These are phyloP conservation scores for Magnaporthiopsis poae DNA, from an alignment of 2,329 filamentous ascomycete species.

Conservation along the genomic window DNA sequence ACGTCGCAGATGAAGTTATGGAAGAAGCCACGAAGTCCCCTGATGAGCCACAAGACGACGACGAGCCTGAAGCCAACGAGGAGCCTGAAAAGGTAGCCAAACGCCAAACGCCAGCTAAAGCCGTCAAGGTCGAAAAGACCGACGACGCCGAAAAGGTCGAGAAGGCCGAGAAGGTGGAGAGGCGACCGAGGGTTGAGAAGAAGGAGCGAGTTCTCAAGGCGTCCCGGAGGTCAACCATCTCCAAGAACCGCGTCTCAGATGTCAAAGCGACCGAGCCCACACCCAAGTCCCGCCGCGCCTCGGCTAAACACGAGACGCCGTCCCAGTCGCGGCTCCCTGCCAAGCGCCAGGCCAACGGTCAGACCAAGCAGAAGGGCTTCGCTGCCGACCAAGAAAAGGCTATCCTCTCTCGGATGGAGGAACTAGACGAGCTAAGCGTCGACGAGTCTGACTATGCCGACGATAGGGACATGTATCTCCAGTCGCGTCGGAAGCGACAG, in stretches of 20 bases:
- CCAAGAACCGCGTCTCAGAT: slow-evolving; percentile 41
- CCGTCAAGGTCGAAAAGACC: slow-evolving; percentile 12
- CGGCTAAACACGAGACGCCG: slow-evolving; percentile 31
- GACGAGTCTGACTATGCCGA: slow-evolving; percentile 34
- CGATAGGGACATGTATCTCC: slow-evolving; percentile 17
- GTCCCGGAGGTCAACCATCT: slow-evolving; percentile 1
- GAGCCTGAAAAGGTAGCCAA: slow-evolving; percentile 14
- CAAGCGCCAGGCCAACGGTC: slow-evolving; percentile 53
- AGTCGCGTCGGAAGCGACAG: slow-evolving; percentile 4
- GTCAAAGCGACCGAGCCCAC: slow-evolving; percentile 39
- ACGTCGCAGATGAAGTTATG: background rate
- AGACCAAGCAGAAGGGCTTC: slow-evolving; percentile 39
- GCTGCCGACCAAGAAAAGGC: slow-evolving; percentile 56
- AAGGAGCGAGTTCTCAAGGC: slow-evolving; percentile 29
- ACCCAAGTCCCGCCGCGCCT: slow-evolving; percentile 42
- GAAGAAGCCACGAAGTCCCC: background rate
- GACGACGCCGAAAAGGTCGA: slow-evolving; percentile 12
- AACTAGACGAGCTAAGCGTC: slow-evolving; percentile 29
- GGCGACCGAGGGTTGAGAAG: slow-evolving; percentile 22
- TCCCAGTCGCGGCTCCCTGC: slow-evolving; percentile 34
- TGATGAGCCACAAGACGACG: background rate
- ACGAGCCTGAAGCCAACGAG: slow-evolving; percentile 3
- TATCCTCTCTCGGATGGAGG: slow-evolving; percentile 54
- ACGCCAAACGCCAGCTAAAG: slow-evolving; percentile 10
- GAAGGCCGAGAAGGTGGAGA: slow-evolving; percentile 12